Conservation (phyloP, 768 basidiomycete species). For the Termitomyces sp. region DNA sequence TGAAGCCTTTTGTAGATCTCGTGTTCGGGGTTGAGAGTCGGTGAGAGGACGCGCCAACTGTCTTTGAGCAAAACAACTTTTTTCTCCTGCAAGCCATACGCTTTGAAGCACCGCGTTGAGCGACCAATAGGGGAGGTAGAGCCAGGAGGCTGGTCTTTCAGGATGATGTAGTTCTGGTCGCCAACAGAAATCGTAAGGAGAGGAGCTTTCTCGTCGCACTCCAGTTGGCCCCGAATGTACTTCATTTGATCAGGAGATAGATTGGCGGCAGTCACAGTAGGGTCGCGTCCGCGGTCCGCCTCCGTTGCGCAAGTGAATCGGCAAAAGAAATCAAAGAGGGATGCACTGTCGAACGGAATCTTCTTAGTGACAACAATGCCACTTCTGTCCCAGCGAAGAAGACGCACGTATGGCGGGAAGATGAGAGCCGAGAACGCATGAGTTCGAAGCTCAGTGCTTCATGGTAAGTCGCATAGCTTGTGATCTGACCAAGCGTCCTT, state of each 20-base stretch:
- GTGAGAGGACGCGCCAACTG: not conserved
- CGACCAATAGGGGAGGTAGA: not conserved
- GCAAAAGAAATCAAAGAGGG: not conserved
- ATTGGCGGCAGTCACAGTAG: not conserved
- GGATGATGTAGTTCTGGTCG: not conserved
- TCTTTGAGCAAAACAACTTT: not conserved
- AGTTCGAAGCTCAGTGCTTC: not conserved
- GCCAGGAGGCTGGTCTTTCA: not conserved
- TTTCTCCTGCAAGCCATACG: not conserved
- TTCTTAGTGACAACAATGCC: not conserved
- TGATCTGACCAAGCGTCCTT: not conserved
- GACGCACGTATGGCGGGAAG: not conserved
- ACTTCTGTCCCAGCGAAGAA: not conserved
- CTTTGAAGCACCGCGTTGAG: slow-evolving; percentile 1
- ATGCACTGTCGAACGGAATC: not conserved
- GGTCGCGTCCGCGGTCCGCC: not conserved
- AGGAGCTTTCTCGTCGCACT: not conserved
- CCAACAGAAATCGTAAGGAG: not conserved
- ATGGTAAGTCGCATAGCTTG: not conserved
- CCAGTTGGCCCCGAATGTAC: not conserved
- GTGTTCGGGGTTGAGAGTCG: not conserved
- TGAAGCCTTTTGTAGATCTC: not conserved
- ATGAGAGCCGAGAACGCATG: not conserved
- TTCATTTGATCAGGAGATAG: not conserved
- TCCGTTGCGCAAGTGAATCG: not conserved